Conservation (phyloP, 1,139 yeast genomes). For the Torulaspora globosa region DNA sequence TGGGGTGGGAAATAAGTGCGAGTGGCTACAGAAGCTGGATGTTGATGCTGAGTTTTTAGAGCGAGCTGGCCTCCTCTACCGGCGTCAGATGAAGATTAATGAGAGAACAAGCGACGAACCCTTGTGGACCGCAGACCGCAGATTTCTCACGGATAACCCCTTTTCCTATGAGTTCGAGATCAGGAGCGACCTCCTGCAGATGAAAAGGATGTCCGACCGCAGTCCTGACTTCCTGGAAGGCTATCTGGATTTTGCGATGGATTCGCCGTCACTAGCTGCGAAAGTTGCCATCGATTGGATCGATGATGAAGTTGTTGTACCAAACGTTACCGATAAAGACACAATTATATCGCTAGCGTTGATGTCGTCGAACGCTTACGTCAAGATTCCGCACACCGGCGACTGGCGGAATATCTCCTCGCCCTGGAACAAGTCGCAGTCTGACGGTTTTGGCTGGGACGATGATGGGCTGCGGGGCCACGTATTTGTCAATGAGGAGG, state of each 20-base stretch:
- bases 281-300: conserved; percentile 53
- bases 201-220: conserved; percentile 53
- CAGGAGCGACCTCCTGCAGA: conserved; percentile 22
- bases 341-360: conserved; percentile 74
- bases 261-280: conserved; percentile 44
- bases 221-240: conserved; percentile 63
- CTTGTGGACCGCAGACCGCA: conserved; percentile 24
- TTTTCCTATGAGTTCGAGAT: conserved; percentile 24
- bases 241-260: conserved; percentile 56
- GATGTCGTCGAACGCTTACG: conserved; percentile 91
- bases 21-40: conserved; percentile 19
- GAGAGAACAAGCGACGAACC: conserved; percentile 14
- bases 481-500: conserved; percentile 65
- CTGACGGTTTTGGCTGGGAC: conserved; percentile 73
- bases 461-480: conserved; percentile 85
- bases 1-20: conserved; percentile 19
- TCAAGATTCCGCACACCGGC: conserved; percentile 65
- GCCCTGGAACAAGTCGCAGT: conserved; percentile 46
- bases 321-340: conserved; percentile 68
- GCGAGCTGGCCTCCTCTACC: conserved; percentile 14
- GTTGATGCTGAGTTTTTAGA: conserved; percentile 8
- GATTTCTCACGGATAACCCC: conserved; percentile 28
- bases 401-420: conserved; percentile 85
- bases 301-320: conserved; percentile 50
- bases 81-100: conserved; percentile 8